Percentiles rank a stretch among this genome's conserved stretches.
These are phyloP conservation scores for Podaxis sp. DNA, from an alignment of 768 basidiomycete genomes.

Conservation along the genomic window DNA sequence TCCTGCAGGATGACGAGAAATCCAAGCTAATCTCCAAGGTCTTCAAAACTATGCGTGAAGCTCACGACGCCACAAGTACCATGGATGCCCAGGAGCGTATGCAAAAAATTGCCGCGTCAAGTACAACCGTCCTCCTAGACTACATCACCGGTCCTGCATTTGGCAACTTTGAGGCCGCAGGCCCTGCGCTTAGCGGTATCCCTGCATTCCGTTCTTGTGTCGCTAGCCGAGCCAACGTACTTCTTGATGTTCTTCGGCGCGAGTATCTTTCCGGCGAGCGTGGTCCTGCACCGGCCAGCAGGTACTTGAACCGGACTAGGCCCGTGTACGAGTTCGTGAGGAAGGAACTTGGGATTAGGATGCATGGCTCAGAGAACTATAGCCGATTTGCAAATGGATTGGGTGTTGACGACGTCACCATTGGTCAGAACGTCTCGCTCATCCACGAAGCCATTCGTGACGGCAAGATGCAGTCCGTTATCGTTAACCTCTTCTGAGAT, in stretches of 20 bases:
- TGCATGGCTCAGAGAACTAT: constrained; percentile 79
- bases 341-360: constrained; percentile 65
- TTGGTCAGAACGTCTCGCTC: constrained; percentile 68
- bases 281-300: constrained; percentile 66
- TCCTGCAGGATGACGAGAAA: constrained; percentile 34
- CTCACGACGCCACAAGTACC: constrained; percentile 63
- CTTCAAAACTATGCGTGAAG: constrained; percentile 40
- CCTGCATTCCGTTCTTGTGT: constrained; percentile 55
- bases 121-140: constrained; percentile 63
- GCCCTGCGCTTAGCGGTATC: constrained; percentile 35
- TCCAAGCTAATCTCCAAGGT: constrained; percentile 34
- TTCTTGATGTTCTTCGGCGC: constrained; percentile 48
- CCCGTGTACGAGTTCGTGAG: constrained; percentile 79
- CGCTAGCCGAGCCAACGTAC: constrained; percentile 41
- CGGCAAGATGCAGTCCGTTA: constrained; percentile 45
- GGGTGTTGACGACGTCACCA: constrained; percentile 62
- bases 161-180: constrained; percentile 28
- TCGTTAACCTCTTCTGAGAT: constrained; percentile 38
- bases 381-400: constrained; percentile 58
- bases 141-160: constrained; percentile 43
- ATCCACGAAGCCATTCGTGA: constrained; percentile 74
- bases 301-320: constrained; percentile 64
- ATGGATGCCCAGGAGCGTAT: constrained; percentile 74
- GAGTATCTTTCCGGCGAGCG: constrained; percentile 58
- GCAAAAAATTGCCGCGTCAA: constrained; percentile 65